Evolutionary conservation across 2,329 filamentous ascomycete genomes (phyloP), one percentile per base, ranked within the genome.

Genomic region (Alternaria ventricosa): DNA sequence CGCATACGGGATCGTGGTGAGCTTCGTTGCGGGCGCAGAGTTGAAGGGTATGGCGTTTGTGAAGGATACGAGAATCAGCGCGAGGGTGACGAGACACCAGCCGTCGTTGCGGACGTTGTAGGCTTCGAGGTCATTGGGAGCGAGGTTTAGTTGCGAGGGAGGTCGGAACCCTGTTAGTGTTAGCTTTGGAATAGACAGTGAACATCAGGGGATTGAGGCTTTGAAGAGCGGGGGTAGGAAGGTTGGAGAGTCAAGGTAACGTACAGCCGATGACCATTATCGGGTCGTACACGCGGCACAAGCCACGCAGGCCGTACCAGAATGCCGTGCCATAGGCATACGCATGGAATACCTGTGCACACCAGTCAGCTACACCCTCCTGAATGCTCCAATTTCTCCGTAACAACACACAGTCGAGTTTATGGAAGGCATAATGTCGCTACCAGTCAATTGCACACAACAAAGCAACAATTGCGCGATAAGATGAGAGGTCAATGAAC

Each of bases 241-340:
- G 13, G 9, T 22, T n/a, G 22, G 23, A 20, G 1, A 4, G 12
- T 33, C 15, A 18, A 25, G 3, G 20, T 13, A 10, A 67, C 64
- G 22, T 64, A 71, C 70, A 72, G 25, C 69, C 70, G 11, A 66
- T 64, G 5, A 74, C 71, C 71, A 73, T 74, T n/a, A 68, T 28
- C 6, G 71, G 67, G 56, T 73, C 70, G 54, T 71, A 74, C 10
- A 71, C 62, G 11, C 71, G 70, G n/a, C 71, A 74, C 11, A 64
- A 36, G 30, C 71, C 71, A 25, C 71, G 70, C 15, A 74, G 64
- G 23, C 65, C 67, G 30, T 74, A 74, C 71, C 71, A 74, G 54
- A 74, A 73, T 10, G 71, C 70, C 9, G 71, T 74, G 53, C 71
- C 70, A 51, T 74, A 74, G 11, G 66, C 63, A 36, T 74, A 74